phyloP scores from a whole-genome alignment of 1,284 basidiomycete genomes.

The Malassezia pachydermatis region DNA sequence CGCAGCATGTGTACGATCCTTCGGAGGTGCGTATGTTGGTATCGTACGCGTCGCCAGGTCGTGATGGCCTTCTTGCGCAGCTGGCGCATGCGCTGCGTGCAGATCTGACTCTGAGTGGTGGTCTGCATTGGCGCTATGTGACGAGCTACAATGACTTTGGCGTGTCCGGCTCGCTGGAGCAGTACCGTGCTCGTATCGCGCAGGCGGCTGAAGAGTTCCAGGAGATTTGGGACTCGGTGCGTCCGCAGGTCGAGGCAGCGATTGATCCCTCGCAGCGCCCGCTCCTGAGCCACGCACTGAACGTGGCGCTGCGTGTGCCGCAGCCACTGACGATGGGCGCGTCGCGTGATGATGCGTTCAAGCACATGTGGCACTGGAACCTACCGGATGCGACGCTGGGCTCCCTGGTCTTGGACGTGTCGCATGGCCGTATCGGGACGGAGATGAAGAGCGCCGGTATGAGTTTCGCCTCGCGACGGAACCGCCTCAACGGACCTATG shows the following conservation, averaged over 20 bases:
- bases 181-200: conserved; percentile 70
- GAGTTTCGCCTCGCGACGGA: conserved; percentile 84
- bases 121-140: conserved; percentile 93
- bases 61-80: conserved; percentile 84
- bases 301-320: conserved; percentile 67
- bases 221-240: conserved; percentile 87
- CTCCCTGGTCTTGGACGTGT: conserved; percentile 72
- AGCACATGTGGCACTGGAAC: conserved; percentile 89
- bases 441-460: conserved; percentile 89
- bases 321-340: conserved; percentile 52
- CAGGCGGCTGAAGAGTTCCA: conserved; percentile 72
- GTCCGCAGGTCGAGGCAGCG: conserved; percentile 77
- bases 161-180: conserved; percentile 78
- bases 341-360: conserved; percentile 60
- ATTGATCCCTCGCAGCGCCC: conserved; percentile 83
- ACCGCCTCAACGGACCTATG: not conserved
- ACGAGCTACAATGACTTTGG: conserved; percentile 95
- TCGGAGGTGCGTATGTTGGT: conserved; percentile 87
- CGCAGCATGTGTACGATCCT: conserved; percentile 75
- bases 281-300: conserved; percentile 77
- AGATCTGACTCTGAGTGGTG: conserved; percentile 85
- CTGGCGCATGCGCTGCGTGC: conserved; percentile 82
- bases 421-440: conserved; percentile 78
- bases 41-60: conserved; percentile 81
- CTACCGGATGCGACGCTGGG: conserved; percentile 85